Conservation (phyloP, 495 filamentous ascomycete species). For the Corynascus novoguineensis region DNA sequence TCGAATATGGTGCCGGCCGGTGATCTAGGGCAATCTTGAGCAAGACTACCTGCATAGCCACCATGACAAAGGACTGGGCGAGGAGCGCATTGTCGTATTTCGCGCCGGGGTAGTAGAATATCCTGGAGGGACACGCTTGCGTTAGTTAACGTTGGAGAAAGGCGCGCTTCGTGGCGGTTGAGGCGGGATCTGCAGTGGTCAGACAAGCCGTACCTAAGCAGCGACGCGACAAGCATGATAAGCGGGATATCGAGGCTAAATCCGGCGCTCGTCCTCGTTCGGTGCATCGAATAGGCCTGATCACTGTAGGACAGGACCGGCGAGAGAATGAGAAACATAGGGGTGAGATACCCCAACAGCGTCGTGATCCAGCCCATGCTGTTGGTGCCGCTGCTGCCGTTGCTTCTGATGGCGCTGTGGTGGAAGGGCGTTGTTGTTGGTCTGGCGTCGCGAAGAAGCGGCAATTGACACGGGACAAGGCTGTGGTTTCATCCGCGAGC, state of each 20-base stretch:
- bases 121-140: constrained; percentile 39
- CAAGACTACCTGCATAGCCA: constrained; percentile 71
- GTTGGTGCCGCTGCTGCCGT: constrained; percentile 35
- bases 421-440: background rate
- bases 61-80: constrained; percentile 81
- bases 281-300: constrained; percentile 86
- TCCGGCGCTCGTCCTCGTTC: constrained; percentile 72
- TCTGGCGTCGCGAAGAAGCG: background rate
- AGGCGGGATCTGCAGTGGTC: too few relatives aligned
- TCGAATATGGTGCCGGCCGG: constrained; percentile 59
- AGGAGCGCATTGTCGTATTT: constrained; percentile 75
- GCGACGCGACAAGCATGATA: constrained; percentile 94
- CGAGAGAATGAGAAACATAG: constrained; percentile 65
- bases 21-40: constrained; percentile 88
- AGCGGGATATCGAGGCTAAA: constrained; percentile 86
- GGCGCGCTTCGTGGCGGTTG: background rate
- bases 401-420: constrained; percentile 32
- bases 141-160: constrained; percentile 16
- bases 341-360: constrained; percentile 47
- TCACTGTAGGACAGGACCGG: constrained; percentile 84
- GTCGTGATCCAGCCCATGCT: constrained; percentile 40
- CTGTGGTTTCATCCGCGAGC: background rate
- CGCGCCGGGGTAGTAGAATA: constrained; percentile 93
- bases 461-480: background rate
- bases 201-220: constrained; percentile 63